Base-by-base conservation (phyloP, 176 grass and related monocot genomes). In the Urochloa ruziziensis region DNA sequence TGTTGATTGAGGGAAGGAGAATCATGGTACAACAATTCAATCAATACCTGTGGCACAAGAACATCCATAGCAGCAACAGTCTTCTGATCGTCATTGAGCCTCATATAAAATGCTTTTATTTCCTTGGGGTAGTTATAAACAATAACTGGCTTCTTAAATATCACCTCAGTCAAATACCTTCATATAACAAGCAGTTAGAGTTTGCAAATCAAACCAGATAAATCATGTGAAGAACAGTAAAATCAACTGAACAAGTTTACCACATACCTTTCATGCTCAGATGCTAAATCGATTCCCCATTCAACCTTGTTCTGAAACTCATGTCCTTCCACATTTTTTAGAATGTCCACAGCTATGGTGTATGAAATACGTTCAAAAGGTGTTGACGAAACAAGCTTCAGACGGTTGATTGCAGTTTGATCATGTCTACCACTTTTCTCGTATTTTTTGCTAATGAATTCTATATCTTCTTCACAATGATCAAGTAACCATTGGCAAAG, bases 21-120 rank as follows among this genome's bases (percentile, higher is more conserved):
- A 48, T 48, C 46, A 48, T 48, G 17, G 12, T 48, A 16, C 46
- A 47, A 48, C 46, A 48, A 48, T 48, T 48, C 2, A 3, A 47
- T 47, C 13, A 15, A 47, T 47, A 48, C 46, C 46, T 48, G 46
- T 17, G 95, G 95, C 69, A 97, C 95, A 90, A 97, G 95, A 74
- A 97, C 95, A 90, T 97, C 95, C 95, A 97, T 97, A 39, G 95
- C 95, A 65, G 95, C 95, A 27, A 97, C 95, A 2, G 95, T 97
- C 53, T 94, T 97, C 72, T 86, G 62, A 56, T 97, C 95, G 73
- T 97, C 90, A 71, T 97, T 97, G 61, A 94, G 88, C 80, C 86
- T 90, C 95, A 97, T 97, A 86, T 97, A 97, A 70, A 97, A 97
- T 49, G 95, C 92, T 73, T 97, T 97, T 75, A 97, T 97, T 81